Evolutionary conservation across 768 basidiomycete genomes (phyloP).

Genomic region (Trametes cinnabarina): DNA sequence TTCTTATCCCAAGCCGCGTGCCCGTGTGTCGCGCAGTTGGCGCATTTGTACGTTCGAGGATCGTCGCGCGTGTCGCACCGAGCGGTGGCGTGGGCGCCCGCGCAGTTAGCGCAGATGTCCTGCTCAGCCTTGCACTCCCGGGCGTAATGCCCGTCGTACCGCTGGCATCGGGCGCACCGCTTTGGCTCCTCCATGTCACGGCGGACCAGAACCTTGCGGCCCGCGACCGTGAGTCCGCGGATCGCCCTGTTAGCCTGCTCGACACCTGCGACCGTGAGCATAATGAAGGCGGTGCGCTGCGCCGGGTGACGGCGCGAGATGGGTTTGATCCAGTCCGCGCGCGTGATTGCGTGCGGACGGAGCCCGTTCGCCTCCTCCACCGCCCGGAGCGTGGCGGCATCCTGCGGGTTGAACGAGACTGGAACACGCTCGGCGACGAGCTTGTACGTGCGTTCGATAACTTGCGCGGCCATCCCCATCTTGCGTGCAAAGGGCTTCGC

Average conservation of each 20-base stretch:
- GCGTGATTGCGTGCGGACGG: not conserved
- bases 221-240: slow-evolving; percentile 21
- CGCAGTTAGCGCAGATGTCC: slow-evolving; percentile 23
- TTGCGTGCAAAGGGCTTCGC: slow-evolving; percentile 1
- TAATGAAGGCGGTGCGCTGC: slow-evolving; percentile 27
- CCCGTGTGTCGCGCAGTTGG: slow-evolving; percentile 27
- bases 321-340: slow-evolving; percentile 30
- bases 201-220: slow-evolving; percentile 10
- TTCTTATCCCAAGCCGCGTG: slow-evolving; percentile 30
- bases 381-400: not conserved
- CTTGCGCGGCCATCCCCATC: not conserved
- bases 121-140: slow-evolving; percentile 9
- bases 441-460: slow-evolving; percentile 7
- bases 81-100: slow-evolving; percentile 20
- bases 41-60: slow-evolving; percentile 12
- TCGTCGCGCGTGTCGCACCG: slow-evolving; percentile 15
- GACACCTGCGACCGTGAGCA: slow-evolving; percentile 22
- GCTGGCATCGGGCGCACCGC: slow-evolving; percentile 32
- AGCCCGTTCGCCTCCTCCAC: not conserved
- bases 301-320: not conserved
- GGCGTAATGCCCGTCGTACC: slow-evolving; percentile 17
- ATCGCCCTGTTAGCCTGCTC: slow-evolving; percentile 28
- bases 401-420: not conserved
- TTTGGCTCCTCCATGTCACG: slow-evolving; percentile 24
- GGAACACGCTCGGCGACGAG: slow-evolving; percentile 4